These are phyloP conservation scores for Globisporangium cederbergense DNA, from an alignment of 352 stramenopile genomes.

Conservation along the genomic window DNA sequence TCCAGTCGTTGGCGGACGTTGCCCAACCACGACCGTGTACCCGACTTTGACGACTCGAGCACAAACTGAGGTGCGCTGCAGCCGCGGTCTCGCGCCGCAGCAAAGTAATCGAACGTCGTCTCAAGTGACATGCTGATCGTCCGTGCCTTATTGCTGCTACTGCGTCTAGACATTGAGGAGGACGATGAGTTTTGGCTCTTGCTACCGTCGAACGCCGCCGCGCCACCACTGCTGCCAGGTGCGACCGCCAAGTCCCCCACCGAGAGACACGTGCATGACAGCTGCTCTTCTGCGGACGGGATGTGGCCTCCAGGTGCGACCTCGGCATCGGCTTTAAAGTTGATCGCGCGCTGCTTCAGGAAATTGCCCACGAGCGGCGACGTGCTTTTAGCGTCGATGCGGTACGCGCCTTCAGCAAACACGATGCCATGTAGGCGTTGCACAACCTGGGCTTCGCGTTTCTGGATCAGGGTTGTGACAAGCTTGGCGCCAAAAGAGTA, in stretches of 20 bases:
- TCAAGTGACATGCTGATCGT: conserved; percentile 73
- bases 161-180: conserved; percentile 31
- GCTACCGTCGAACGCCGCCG: conserved; percentile 14
- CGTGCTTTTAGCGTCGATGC: conserved; percentile 44
- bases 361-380: conserved; percentile 59
- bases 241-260: conserved; percentile 46
- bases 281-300: conserved; percentile 45
- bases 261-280: conserved; percentile 62
- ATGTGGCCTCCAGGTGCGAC: conserved; percentile 50
- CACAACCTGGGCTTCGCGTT: conserved; percentile 53
- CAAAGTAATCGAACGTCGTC: conserved; percentile 73
- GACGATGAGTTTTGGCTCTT: conserved; percentile 10
- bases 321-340: conserved; percentile 62
- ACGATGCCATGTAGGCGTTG: conserved; percentile 57
- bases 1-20: conserved; percentile 60
- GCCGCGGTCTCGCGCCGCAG: conserved; percentile 51
- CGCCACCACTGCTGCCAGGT: neutral
- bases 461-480: conserved; percentile 60
- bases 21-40: conserved; percentile 57
- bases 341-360: conserved; percentile 59
- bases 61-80: conserved; percentile 54
- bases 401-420: conserved; percentile 67
- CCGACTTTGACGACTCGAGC: conserved; percentile 44
- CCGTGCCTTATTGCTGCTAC: conserved; percentile 70
- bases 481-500: conserved; percentile 73